Evolutionary conservation across 2,329 filamentous ascomycete species (phyloP).

Genomic region (Epicoccum nigrum): DNA sequence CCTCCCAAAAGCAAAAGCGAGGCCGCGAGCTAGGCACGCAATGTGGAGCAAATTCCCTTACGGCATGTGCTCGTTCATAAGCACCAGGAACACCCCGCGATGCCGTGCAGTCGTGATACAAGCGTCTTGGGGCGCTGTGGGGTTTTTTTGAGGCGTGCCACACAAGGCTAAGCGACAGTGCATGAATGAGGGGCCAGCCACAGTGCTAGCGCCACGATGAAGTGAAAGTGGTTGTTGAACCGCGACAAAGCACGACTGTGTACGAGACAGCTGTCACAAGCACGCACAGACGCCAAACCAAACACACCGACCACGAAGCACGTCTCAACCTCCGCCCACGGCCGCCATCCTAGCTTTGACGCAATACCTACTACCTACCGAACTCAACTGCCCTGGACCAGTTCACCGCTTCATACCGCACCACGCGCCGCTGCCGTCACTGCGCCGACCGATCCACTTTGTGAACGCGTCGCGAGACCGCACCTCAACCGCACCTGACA

Average conservation of each 20-base stretch:
- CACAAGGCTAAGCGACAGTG: conserved; percentile 11
- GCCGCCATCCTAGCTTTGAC: conserved; percentile 8
- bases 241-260: conserved; percentile 5
- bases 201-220: conserved; percentile 5
- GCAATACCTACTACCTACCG: background rate
- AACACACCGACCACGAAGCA: conserved; percentile 13
- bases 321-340: conserved; percentile 11
- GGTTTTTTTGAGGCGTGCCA: background rate
- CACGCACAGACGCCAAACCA: background rate
- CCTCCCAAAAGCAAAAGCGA: conserved; percentile 7
- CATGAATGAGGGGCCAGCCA: conserved; percentile 1
- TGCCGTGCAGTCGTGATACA: conserved; percentile 27
- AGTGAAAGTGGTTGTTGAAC: conserved; percentile 15
- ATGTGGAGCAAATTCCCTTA: conserved; percentile 17
- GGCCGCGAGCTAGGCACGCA: conserved; percentile 12
- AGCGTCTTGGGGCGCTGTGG: conserved; percentile 9
- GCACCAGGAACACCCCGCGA: conserved; percentile 20
- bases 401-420: conserved; percentile 13
- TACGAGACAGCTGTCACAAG: conserved; percentile 21
- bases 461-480: conserved; percentile 24
- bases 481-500: conserved; percentile 14
- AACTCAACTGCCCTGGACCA: too few relatives aligned
- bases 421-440: conserved; percentile 6
- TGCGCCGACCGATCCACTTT: conserved; percentile 2
- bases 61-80: conserved; percentile 16